These are phyloP conservation scores for Cercospora zeina DNA, from an alignment of 2,329 filamentous ascomycete species.

Conservation along the genomic window DNA sequence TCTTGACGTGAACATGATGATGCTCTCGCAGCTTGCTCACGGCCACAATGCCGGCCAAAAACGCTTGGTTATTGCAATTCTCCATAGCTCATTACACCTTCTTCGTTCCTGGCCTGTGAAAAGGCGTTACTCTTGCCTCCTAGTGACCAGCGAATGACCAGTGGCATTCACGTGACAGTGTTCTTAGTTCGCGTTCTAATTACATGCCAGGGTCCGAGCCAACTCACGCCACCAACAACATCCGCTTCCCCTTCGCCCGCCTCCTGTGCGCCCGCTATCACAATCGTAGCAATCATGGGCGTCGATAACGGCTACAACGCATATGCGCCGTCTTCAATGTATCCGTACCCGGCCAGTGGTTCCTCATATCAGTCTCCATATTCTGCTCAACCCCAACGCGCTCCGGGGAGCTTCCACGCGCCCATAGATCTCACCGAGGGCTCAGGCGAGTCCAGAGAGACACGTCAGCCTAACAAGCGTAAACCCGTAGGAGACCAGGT, in stretches of 20 bases:
- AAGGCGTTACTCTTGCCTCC: too few relatives aligned
- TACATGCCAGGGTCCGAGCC: background rate
- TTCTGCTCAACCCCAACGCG: background rate
- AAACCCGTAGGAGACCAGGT: background rate
- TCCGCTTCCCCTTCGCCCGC: background rate
- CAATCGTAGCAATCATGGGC: background rate
- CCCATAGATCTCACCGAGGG: constrained; percentile 14
- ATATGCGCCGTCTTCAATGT: background rate
- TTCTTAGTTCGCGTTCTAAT: background rate
- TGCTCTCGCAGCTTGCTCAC: too few relatives aligned
- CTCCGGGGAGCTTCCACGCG: background rate
- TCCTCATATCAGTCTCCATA: background rate
- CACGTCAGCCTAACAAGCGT: background rate
- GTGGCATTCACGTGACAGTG: background rate
- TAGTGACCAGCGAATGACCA: background rate
- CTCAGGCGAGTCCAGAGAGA: background rate
- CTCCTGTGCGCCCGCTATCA: background rate
- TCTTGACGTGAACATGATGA: too few relatives aligned
- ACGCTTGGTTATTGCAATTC: too few relatives aligned
- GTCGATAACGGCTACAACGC: background rate
- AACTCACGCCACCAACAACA: background rate
- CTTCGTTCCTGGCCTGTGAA: too few relatives aligned
- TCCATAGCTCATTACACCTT: too few relatives aligned
- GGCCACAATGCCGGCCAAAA: too few relatives aligned
- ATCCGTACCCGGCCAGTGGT: background rate